phyloP scores from a whole-genome alignment of 495 filamentous ascomycete species.

The Hypoxylon lenormandii region DNA sequence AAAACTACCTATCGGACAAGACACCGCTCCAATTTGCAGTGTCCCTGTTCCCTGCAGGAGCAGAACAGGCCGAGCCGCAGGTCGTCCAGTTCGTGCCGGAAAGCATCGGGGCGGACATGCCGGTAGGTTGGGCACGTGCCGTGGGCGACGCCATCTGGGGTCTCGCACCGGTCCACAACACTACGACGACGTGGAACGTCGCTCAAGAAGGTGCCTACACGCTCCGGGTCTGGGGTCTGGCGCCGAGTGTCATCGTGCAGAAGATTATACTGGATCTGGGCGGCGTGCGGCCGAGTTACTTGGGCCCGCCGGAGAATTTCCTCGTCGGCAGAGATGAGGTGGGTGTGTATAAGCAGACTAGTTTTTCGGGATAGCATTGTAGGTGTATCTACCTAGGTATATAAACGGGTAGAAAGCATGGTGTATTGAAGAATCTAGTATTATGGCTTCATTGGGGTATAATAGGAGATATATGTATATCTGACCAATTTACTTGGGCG shows the following conservation, averaged over 20 bases:
- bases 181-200: constrained; percentile 65
- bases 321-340: constrained; percentile 60
- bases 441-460: too few relatives aligned
- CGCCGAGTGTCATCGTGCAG: constrained; percentile 75
- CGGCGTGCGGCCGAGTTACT: constrained; percentile 72
- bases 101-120: constrained; percentile 61
- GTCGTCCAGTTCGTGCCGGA: constrained; percentile 65
- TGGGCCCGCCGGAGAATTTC: constrained; percentile 77
- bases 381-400: too few relatives aligned
- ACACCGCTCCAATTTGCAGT: constrained; percentile 71
- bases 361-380: constrained; percentile 46
- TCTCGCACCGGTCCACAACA: constrained; percentile 56
- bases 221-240: constrained; percentile 71
- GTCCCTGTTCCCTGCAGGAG: constrained; percentile 58
- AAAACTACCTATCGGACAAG: constrained; percentile 71
- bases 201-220: constrained; percentile 65
- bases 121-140: constrained; percentile 68
- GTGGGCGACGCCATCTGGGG: constrained; percentile 72
- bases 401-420: not conserved
- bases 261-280: constrained; percentile 76
- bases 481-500: too few relatives aligned
- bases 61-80: constrained; percentile 58
- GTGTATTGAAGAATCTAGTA: not conserved
- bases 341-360: constrained; percentile 57
- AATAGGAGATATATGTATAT: too few relatives aligned